Base-by-base conservation (phyloP, 148 eudicot genomes). In the Agrostemma githago region DNA sequence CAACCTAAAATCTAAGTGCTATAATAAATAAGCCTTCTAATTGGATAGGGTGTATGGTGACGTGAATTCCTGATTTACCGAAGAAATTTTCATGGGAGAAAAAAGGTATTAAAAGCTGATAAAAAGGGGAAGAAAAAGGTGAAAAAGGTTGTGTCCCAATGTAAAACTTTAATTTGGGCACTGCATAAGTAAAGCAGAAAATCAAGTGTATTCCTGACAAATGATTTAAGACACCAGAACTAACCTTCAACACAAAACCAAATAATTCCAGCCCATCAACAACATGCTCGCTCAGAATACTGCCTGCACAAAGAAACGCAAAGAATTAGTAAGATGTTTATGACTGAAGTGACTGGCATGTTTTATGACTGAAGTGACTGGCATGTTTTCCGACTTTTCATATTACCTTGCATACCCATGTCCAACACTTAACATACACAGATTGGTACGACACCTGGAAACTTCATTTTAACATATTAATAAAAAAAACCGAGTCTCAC, bases 161-260 rank as follows among this genome's bases (percentile, higher is more conserved):
- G 3, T 48, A 51, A 51, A 21, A 21, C 12, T 21, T 61, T 21
- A 61, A 21, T 20, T 61, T 61, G 26, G 65, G 65, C 14, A 8
- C 56, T 51, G 56, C 65, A 61, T 21, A 61, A 64, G 39, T 64
- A 64, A 15, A 64, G 16, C 68, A 64, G 8, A 39, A 37, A 67
- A 67, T 8, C 34, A 44, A 43, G 15, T 11, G 6, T 68, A 68
- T 46, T 19, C 21, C 20, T 46, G 71, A 46, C 37, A 41, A 67
- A 67, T 67, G 41, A 43, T 67, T 67, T 14, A 26, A 20, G 41
- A 42, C 60, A 70, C 15, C 53, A 42, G 53, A 17, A 74, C 87
- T 73, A 79, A 95, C 98, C 98, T 90, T 90, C 74, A 95, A 76
- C 58, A 82, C 92, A 78, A 85, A 73, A 69, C 93, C 94, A 87